Percentiles rank a stretch among this genome's conserved stretches.
phyloP scores from a whole-genome alignment of 73 alveolate genomes.

The Halteria grandinella region DNA sequence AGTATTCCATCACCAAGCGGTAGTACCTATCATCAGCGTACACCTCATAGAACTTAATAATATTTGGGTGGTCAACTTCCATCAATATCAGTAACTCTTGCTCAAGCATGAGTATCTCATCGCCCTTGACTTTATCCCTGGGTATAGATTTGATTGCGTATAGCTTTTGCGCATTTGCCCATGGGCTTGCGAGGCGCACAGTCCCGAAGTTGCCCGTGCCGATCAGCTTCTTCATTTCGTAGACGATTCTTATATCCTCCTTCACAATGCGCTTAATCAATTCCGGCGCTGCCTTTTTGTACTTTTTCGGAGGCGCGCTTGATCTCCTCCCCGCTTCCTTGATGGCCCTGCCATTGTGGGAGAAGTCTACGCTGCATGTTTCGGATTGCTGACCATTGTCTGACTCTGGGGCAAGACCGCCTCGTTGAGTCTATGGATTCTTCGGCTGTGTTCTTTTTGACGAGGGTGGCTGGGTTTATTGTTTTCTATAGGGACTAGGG shows the following conservation, averaged over 20 bases:
- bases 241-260: slow-evolving; percentile 41
- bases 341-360: too few relatives aligned
- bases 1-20: slow-evolving; percentile 44
- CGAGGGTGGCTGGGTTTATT: too few relatives aligned
- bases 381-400: too few relatives aligned
- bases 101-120: slow-evolving; percentile 35
- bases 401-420: too few relatives aligned
- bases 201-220: slow-evolving; percentile 68
- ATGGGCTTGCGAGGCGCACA: slow-evolving; percentile 53
- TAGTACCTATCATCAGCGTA: slow-evolving; percentile 14
- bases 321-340: too few relatives aligned
- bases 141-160: slow-evolving; percentile 60
- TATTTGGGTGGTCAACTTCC: slow-evolving; percentile 61
- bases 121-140: slow-evolving; percentile 31
- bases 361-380: too few relatives aligned
- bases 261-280: slow-evolving; percentile 24
- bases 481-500: too few relatives aligned
- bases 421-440: too few relatives aligned
- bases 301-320: too few relatives aligned
- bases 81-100: slow-evolving; percentile 26
- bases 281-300: too few relatives aligned
- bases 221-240: slow-evolving; percentile 36
- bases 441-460: too few relatives aligned
- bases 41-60: slow-evolving; percentile 41
- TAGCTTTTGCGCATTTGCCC: slow-evolving; percentile 16